Conservation (phyloP, 495 filamentous ascomycete species). For the Xylaria intraflava region DNA sequence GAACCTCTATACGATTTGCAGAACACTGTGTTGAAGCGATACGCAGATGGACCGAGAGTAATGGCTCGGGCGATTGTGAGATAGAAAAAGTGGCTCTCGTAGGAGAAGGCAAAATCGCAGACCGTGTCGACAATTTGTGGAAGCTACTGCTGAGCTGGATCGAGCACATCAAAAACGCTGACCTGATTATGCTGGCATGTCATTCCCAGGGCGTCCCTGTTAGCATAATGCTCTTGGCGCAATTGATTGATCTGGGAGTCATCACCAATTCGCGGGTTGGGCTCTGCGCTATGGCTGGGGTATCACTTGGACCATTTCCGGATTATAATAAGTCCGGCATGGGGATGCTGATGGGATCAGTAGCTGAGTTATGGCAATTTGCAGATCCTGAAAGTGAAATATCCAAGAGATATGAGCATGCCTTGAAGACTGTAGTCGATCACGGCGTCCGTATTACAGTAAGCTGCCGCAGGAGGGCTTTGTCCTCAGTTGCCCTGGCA, state of each 20-base stretch:
- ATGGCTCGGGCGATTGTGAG: constrained; percentile 55
- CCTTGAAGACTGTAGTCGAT: constrained; percentile 61
- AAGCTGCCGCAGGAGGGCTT: constrained; percentile 1
- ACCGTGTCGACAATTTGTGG: constrained; percentile 88
- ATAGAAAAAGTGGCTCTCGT: constrained; percentile 92
- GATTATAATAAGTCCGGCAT: constrained; percentile 78
- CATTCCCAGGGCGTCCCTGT: constrained; percentile 96
- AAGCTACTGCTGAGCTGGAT: constrained; percentile 93
- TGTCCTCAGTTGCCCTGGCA: neutral
- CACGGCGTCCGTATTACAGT: constrained; percentile 72
- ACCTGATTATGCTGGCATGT: constrained; percentile 83
- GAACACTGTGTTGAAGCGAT: constrained; percentile 82
- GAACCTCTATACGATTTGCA: constrained; percentile 89
- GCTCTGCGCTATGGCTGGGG: constrained; percentile 55
- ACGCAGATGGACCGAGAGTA: constrained; percentile 65
- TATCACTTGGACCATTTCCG: constrained; percentile 85
- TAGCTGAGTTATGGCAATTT: constrained; percentile 90
- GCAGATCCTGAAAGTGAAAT: constrained; percentile 69
- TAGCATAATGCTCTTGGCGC: constrained; percentile 85
- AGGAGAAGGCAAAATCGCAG: constrained; percentile 92
- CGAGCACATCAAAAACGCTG: constrained; percentile 76
- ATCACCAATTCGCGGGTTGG: constrained; percentile 65
- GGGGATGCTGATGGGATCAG: constrained; percentile 70
- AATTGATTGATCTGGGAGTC: constrained; percentile 73
- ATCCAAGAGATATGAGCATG: constrained; percentile 71